Conservation (phyloP, 164 flowering plant genomes). For the Umbilicus rupestris region DNA sequence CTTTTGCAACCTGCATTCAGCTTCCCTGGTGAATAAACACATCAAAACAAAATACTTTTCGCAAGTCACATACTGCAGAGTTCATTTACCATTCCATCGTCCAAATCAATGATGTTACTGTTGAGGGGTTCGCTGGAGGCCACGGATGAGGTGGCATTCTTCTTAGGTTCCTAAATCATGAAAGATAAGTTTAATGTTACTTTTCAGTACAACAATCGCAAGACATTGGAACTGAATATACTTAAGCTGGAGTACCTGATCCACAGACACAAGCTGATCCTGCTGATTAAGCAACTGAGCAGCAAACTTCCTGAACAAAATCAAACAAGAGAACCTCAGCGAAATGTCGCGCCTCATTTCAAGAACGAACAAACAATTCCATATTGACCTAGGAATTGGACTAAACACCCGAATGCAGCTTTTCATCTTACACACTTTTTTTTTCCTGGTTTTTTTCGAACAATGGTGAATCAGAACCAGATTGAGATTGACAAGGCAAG, state of each 20-base stretch:
- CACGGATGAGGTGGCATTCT: constrained; percentile 11
- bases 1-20: constrained; percentile 35
- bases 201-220: constrained; percentile 16
- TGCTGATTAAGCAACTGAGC: not conserved
- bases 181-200: not conserved
- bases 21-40: not conserved
- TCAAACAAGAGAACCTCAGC: not conserved
- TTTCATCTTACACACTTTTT: constrained; percentile 30
- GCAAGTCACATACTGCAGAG: constrained; percentile 44
- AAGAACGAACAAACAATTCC: not conserved
- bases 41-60: not conserved
- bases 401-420: constrained; percentile 41
- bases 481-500: not conserved
- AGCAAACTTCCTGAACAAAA: constrained; percentile 8
- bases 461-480: not conserved
- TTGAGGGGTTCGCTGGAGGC: constrained; percentile 24
- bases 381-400: constrained; percentile 63
- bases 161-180: constrained; percentile 27
- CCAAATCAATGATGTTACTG: constrained; percentile 38
- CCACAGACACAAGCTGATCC: constrained; percentile 12
- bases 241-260: constrained; percentile 12
- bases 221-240: not conserved
- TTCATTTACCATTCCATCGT: constrained; percentile 40
- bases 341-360: not conserved
- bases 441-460: constrained; percentile 19